These are phyloP conservation scores for Pseudogymnoascus sp. DNA, from an alignment of 2,329 filamentous ascomycete genomes.

Conservation along the genomic window DNA sequence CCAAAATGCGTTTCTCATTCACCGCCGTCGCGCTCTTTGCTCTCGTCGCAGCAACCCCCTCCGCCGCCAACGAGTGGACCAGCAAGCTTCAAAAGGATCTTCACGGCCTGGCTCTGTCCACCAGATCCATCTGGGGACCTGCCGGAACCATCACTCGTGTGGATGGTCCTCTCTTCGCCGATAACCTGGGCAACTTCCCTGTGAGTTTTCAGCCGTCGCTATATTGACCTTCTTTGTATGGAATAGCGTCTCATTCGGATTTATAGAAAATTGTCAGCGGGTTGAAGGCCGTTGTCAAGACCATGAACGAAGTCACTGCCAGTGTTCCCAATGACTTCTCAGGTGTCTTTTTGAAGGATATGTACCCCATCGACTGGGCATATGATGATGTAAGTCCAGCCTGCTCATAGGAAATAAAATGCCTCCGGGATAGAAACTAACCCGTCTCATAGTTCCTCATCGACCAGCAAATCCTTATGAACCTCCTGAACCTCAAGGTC, in stretches of 20 bases:
- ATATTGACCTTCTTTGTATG: background rate
- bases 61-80: background rate
- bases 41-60: background rate
- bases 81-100: background rate
- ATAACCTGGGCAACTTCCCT: background rate
- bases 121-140: constrained; percentile 1
- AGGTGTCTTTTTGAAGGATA: background rate
- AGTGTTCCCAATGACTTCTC: background rate
- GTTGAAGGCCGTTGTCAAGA: background rate
- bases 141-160: background rate
- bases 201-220: background rate
- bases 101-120: background rate
- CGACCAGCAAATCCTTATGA: constrained; percentile 5
- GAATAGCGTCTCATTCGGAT: background rate
- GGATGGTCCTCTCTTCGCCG: background rate
- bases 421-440: background rate
- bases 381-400: constrained; percentile 5
- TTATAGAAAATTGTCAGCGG: constrained; percentile 1
- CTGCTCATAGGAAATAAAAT: background rate
- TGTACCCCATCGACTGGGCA: constrained; percentile 1
- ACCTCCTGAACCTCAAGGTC: constrained; percentile 3
- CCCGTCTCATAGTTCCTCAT: background rate
- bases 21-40: background rate
- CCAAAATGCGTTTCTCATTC: background rate
- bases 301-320: background rate